Percentiles rank a stretch among this genome's conserved stretches.
Conservation (phyloP, 2,329 filamentous ascomycete species). For the Incumbomyces lentus region DNA sequence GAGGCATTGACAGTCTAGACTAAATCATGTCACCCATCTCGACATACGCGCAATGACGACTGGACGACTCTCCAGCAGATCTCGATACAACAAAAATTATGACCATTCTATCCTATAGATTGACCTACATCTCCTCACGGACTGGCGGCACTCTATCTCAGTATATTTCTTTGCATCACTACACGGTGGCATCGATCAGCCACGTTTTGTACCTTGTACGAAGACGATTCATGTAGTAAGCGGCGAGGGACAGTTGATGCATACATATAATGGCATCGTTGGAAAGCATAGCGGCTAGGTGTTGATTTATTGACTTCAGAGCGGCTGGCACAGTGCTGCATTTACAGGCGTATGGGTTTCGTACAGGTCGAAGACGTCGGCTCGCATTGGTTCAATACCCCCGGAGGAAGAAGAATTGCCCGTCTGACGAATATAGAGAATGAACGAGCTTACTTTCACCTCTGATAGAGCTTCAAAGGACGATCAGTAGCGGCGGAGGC, state of each 20-base stretch:
- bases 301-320: background rate
- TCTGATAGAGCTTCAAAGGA: background rate
- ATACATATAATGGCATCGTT: background rate
- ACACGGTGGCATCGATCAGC: background rate
- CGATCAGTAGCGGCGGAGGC: too few species aligned
- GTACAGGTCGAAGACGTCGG: too few species aligned
- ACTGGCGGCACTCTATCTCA: background rate
- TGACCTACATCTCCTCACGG: background rate
- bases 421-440: background rate
- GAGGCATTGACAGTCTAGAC: background rate
- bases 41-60: background rate
- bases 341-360: conserved; percentile 1
- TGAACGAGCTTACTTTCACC: background rate
- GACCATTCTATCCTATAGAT: background rate
- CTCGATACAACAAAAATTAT: background rate
- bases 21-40: background rate
- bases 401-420: conserved; percentile 12
- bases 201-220: too few species aligned
- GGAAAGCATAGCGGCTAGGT: background rate
- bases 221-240: background rate
- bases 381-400: conserved; percentile 22
- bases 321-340: background rate
- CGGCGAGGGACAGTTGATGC: background rate
- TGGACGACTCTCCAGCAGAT: background rate
- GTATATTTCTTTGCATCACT: background rate